These are phyloP conservation scores for Penicillium nucicola DNA, from an alignment of 495 filamentous ascomycete species.

Conservation along the genomic window DNA sequence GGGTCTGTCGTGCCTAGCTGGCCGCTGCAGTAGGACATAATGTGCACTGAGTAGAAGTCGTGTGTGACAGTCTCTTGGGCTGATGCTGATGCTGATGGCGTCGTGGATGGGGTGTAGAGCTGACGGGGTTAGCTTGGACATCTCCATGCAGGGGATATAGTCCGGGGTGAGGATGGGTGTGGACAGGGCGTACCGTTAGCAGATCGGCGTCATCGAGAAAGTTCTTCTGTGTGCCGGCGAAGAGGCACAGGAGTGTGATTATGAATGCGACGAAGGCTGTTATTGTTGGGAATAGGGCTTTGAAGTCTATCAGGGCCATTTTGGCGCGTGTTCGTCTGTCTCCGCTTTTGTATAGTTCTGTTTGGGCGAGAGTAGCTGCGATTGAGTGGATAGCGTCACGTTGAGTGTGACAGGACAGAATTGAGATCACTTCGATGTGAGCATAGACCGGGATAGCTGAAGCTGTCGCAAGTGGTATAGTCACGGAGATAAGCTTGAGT, in stretches of 20 bases:
- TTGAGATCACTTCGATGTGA: no score
- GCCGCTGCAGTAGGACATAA: slow-evolving; percentile 70
- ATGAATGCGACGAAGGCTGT: slow-evolving; percentile 59
- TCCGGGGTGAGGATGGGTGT: background rate
- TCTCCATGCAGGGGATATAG: no score
- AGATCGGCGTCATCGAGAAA: slow-evolving; percentile 64
- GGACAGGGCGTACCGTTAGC: slow-evolving; percentile 53
- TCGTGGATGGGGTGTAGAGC: slow-evolving; percentile 39
- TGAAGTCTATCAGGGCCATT: slow-evolving; percentile 10
- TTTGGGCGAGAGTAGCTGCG: no score
- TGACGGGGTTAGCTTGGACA: no score
- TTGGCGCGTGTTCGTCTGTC: background rate
- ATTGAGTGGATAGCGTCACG: no score
- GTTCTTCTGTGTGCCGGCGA: slow-evolving; percentile 61
- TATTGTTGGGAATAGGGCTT: slow-evolving; percentile 22
- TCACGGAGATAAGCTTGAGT: background rate
- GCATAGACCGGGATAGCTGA: background rate
- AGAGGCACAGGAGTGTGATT: slow-evolving; percentile 64
- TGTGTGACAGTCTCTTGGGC: slow-evolving; percentile 44
- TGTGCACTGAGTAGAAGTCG: slow-evolving; percentile 73
- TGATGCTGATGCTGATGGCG: slow-evolving; percentile 4
- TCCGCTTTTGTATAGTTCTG: no score
- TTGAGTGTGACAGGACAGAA: no score
- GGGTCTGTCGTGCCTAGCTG: slow-evolving; percentile 38
- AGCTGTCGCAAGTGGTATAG: background rate